Evolutionary conservation across 2,329 filamentous ascomycete species (phyloP), one percentile per base, ranked within the genome.

Genomic region (Penicillium thymicola): DNA sequence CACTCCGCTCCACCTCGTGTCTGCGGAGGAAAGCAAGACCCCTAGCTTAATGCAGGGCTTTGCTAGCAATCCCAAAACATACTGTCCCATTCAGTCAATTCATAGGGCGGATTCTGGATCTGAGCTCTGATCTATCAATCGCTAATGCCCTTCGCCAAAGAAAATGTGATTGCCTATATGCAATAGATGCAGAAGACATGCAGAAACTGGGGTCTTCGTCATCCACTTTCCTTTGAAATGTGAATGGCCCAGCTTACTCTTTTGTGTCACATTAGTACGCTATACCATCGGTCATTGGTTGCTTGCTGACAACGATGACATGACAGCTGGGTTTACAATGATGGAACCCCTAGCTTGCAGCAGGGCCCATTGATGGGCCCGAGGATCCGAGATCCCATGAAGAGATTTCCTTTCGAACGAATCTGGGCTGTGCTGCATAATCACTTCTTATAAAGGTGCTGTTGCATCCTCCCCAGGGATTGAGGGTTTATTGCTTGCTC

Each of bases 311-410:
- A 59, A 45, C 51, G 45, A 61, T 65, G 59, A 59, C 64, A 59
- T 66, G 61, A 63, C 63, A 61, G 60, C 44, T 59, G 44, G 32
- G 43, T 64, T 63, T 40, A 25, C 28, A 63, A 66, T 61, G 59
- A 59, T 60, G 53, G 54, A 49, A 53, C 54, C 56, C 55, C 45
- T 56, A 40, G 2, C 54, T 41, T 56, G 28, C 54, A 46, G 32
- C 25, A 51, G 36, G 37, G 21, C 13, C 38, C n/a, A 50, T 37
- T 44, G 18, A 46, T 40, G 47, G 48, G 50, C 44, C 43, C 43
- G 51, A 34, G 49, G 21, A 57, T 53, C 56, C 50, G 45, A 57
- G 38, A 28, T 38, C 11, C 11, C 25, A 34, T 23, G 25, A 21
- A 23, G 21, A 27, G 8, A 32, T 30, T 51, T 34, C 2, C n/a